Base-by-base conservation (phyloP, 768 basidiomycete species). In the Heimioporus sp. region DNA sequence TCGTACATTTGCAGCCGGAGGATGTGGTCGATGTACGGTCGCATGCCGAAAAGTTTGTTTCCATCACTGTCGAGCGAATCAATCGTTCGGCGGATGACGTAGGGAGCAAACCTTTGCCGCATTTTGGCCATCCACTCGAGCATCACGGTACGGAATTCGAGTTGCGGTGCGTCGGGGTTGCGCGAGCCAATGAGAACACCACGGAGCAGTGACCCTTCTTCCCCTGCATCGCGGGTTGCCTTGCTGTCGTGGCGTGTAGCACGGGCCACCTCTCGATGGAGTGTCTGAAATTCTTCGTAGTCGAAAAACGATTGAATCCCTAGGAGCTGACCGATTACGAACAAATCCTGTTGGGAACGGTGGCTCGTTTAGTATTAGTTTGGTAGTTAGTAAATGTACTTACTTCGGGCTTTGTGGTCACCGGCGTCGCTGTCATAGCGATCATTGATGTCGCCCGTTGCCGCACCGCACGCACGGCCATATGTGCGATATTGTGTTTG, bases 1-100 rank as follows among this genome's bases (percentile, higher is more conserved):
- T 53, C 12, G 0, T n/a, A 42, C 30, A 60, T 16, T 30, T 19
- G 2, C 6, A 59, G 34, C 32, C 41, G 5, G 0, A 58, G 20
- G 1, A 39, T 19, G 9, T 61, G 59, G 5, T 56, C 43, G 0
- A 3, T 0, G n/a, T 61, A 60, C 0, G 51, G 43, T 1, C 3
- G 1, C 34, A 61, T 38, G 9, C 54, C 20, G 4, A 50, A 53
- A 0, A 56, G 42, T 15, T 41, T 48, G 0, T 46, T 7, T 5
- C 47, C 40, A 0, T 7, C 1, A 8, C 30, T 5, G 8, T 61
- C 46, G 0, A 52, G 4, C 0, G 49, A 61, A 7, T 61, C 20
- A 0, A 61, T 24, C 3, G 43, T 56, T 0, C 11, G 16, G 2
- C 20, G 38, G 16, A 61, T 51, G 2, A 61, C n/a, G 17, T 46